Percentiles rank a stretch among this genome's conserved stretches.
These are phyloP conservation scores for Trametes cinnabarina DNA, from an alignment of 768 basidiomycete genomes.

Conservation along the genomic window DNA sequence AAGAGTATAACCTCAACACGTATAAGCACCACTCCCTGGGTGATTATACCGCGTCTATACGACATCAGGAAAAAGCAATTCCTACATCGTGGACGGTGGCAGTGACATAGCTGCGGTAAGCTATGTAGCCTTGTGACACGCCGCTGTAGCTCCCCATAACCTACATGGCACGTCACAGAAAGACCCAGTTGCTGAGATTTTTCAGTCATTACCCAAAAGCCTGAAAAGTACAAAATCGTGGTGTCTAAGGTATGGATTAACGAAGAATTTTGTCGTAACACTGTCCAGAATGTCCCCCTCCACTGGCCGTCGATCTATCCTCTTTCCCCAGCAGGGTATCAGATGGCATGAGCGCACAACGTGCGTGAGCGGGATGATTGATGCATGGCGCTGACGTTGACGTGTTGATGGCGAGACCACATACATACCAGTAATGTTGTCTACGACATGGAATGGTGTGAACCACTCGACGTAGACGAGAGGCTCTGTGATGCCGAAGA, in stretches of 20 bases:
- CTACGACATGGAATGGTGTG: not conserved
- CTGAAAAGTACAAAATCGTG: constrained; percentile 3
- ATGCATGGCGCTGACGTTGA: not conserved
- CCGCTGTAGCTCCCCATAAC: no score
- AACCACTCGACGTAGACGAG: constrained; percentile 16
- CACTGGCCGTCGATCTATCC: not conserved
- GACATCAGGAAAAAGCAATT: no score
- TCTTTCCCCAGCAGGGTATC: not conserved
- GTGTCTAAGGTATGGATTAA: constrained; percentile 5
- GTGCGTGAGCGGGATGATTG: not conserved
- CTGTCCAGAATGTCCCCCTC: not conserved
- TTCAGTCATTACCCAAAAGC: not conserved
- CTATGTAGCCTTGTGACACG: no score
- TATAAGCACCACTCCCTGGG: constrained; percentile 29
- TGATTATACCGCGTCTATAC: constrained; percentile 18
- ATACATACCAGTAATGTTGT: not conserved
- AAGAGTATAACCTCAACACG: constrained; percentile 20
- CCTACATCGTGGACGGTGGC: no score
- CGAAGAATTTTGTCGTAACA: not conserved
- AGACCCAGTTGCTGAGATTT: no score
- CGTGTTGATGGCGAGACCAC: not conserved
- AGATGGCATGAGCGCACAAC: constrained; percentile 3
- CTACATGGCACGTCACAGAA: no score
- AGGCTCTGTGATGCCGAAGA: no score
- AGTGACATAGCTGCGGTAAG: no score